A percentile compares a stretch with the other conserved stretches of the same genome.
Conservation (phyloP, 2,329 filamentous ascomycete species). For the Myriosclerotinia curreyana region DNA sequence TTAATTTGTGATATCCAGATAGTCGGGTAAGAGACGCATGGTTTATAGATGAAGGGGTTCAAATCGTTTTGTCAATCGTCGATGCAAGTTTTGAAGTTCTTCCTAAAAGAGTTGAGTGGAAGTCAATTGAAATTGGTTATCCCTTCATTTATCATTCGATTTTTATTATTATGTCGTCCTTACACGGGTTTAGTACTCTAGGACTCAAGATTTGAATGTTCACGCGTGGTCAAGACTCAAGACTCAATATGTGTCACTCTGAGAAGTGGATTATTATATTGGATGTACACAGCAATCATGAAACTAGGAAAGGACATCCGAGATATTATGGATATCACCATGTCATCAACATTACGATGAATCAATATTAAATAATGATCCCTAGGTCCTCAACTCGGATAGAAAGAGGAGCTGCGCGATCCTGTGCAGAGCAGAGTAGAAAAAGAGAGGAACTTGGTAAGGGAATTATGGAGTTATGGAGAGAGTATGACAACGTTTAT, state of each 20-base stretch:
- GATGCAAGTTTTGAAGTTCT: background rate
- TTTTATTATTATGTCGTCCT: background rate
- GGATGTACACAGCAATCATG: background rate
- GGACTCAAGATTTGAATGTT: slow-evolving; percentile 8
- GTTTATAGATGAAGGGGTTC: slow-evolving; percentile 5
- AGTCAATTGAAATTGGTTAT: slow-evolving; percentile 4
- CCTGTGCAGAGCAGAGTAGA: background rate
- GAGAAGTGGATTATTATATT: slow-evolving; percentile 5
- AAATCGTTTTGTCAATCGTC: background rate
- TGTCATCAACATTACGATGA: slow-evolving; percentile 11
- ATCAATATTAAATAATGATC: slow-evolving; percentile 9
- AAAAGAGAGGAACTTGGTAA: background rate
- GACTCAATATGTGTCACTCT: slow-evolving; percentile 16
- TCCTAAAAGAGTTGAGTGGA: slow-evolving; percentile 11
- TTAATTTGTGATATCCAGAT: slow-evolving; percentile 19
- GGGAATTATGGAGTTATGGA: slow-evolving; percentile 5
- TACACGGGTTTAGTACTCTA: background rate
- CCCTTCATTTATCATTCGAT: slow-evolving; percentile 8
- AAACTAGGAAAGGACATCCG: slow-evolving; percentile 5
- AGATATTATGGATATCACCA: background rate
- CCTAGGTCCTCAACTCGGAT: too few relatives aligned
- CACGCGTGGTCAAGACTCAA: background rate
- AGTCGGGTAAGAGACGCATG: slow-evolving; percentile 10
- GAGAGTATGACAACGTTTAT: slow-evolving; percentile 11
- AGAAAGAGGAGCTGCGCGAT: background rate